Evolutionary conservation across 2,329 filamentous ascomycete species (phyloP).

Genomic region (Corynespora cassiicola): DNA sequence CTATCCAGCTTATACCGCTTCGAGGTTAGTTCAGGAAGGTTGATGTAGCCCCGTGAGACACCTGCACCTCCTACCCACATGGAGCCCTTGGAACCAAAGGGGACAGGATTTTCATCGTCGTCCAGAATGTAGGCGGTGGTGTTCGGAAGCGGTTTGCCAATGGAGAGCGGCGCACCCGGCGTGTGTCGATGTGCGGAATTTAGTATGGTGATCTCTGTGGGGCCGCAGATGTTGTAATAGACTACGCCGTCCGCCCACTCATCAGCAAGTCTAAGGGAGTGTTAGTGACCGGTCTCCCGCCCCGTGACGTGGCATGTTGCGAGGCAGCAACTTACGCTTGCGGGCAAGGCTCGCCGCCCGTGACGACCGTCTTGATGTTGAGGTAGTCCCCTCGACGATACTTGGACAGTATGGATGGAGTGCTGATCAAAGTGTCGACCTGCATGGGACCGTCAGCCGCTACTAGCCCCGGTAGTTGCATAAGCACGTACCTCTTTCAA

Average conservation of each 20-base stretch:
- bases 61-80: constrained; percentile 66
- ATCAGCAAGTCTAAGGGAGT: constrained; percentile 56
- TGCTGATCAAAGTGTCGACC: constrained; percentile 63
- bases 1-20: constrained; percentile 58
- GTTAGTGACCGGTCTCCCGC: too few species aligned
- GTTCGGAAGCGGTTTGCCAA: constrained; percentile 64
- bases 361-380: constrained; percentile 60
- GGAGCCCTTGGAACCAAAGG: constrained; percentile 56
- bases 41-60: constrained; percentile 63
- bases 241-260: constrained; percentile 57
- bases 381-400: constrained; percentile 56
- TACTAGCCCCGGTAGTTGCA: constrained; percentile 8
- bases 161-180: constrained; percentile 56
- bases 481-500: constrained; percentile 50
- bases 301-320: background rate
- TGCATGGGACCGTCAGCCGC: constrained; percentile 21
- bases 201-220: constrained; percentile 66
- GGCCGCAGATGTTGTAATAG: constrained; percentile 63
- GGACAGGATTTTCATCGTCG: constrained; percentile 53
- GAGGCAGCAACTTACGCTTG: constrained; percentile 45
- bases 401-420: constrained; percentile 61
- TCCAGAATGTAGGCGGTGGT: constrained; percentile 64
- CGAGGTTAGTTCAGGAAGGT: constrained; percentile 58
- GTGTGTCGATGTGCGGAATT: constrained; percentile 63
- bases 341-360: constrained; percentile 62